phyloP scores from a whole-genome alignment of 2,329 filamentous ascomycete genomes.

The Colletotrichum ledebouriae region DNA sequence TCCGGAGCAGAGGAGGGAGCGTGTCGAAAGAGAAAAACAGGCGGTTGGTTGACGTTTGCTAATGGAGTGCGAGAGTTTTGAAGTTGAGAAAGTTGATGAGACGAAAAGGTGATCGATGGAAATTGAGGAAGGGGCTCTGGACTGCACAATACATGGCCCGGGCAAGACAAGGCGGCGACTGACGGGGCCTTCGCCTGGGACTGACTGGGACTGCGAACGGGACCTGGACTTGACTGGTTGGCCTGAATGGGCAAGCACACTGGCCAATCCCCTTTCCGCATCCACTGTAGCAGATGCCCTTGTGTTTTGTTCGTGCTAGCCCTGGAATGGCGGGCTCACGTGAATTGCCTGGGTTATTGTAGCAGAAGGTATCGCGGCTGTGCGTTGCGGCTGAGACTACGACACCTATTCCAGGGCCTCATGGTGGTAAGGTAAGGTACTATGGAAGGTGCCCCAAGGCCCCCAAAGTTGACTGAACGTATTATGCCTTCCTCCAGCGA shows the following conservation, averaged over 20 bases:
- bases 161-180: conserved; percentile 42
- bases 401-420: conserved; percentile 7
- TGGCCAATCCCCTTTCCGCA: conserved; percentile 38
- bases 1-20: conserved; percentile 40
- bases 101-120: conserved; percentile 51
- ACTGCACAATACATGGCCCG: conserved; percentile 44
- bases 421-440: background rate
- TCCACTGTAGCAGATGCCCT: conserved; percentile 38
- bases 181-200: conserved; percentile 12
- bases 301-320: conserved; percentile 39
- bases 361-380: conserved; percentile 28
- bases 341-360: conserved; percentile 18
- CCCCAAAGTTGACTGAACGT: conserved; percentile 12
- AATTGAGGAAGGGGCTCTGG: conserved; percentile 51
- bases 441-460: conserved; percentile 10
- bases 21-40: conserved; percentile 38
- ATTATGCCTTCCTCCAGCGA: conserved; percentile 3
- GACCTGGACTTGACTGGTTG: conserved; percentile 35
- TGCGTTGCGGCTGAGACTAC: conserved; percentile 34
- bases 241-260: conserved; percentile 31
- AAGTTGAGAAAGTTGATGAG: conserved; percentile 50
- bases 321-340: conserved; percentile 42
- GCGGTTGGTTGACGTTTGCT: conserved; percentile 46
- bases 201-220: conserved; percentile 30
- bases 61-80: conserved; percentile 47